Evolutionary conservation across 2,329 filamentous ascomycete species (phyloP), one percentile per base, ranked within the genome.

Genomic region (Geoglossum cookeanum): DNA sequence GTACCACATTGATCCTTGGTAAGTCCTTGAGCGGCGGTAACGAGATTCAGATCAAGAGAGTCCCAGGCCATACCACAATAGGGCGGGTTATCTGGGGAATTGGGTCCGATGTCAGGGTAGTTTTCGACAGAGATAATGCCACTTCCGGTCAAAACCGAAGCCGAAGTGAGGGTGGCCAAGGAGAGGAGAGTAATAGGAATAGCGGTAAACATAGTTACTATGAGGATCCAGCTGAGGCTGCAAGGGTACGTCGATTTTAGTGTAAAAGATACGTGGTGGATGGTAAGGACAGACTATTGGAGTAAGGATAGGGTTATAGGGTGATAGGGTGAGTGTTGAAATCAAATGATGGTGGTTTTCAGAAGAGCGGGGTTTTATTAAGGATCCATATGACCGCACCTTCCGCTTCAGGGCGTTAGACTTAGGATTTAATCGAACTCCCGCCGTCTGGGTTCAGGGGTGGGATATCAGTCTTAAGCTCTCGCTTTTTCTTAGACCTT

Each of bases 401-500:
- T 53, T 37, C 49, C 17, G 3, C 15, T 37, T 53, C 32, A 32
- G 30, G 49, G 22, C 13, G 30, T 32, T 4, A 51, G 48, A 13
- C 32, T 51, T 22, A 33, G 30, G 48, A 32, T 32, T 29, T 6
- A 51, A 13, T 7, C 3, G 22, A 13, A 3, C 32, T 22, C 27
- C 49, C 49, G 22, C 9, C n/a, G 11, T n/a, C 30, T n/a, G 29
- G 22, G 2, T 72, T 69, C 60, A 73, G 70, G 45, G 74, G 73
- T 58, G 74, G 63, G 58, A 81, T 78, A 60, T 75, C 74, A 13
- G 77, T 79, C 66, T 83, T 83, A 62, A 83, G 67, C 66, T 81
- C 78, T 59, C 79, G 70, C 54, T 79, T 78, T 68, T 78, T 81
- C 69, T 84, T 84, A 55, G 78, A 75, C 63, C 78, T 78, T 48